Conservation (phyloP, 257 asterid species). For the Penstemon barbatus region DNA sequence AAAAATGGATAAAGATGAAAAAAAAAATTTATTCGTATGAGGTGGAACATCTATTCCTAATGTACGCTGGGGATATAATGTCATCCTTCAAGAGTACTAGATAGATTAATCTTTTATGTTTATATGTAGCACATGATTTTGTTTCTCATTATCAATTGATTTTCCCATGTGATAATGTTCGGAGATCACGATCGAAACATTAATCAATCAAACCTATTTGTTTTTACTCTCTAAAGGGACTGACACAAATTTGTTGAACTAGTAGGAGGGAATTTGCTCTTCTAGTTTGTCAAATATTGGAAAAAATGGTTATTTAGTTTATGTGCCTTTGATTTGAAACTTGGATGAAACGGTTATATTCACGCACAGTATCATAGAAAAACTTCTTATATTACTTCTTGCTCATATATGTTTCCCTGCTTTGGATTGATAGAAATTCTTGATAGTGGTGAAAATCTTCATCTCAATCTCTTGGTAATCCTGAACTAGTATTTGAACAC, state of each 20-base stretch:
- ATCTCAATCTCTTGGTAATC: conserved; percentile 2
- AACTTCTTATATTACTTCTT: neutral
- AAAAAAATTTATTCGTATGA: neutral
- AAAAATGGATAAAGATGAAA: neutral
- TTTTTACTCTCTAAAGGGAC: neutral
- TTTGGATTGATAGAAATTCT: conserved; percentile 14
- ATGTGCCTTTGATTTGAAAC: neutral
- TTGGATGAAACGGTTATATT: neutral
- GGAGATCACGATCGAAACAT: neutral
- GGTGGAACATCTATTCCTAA: conserved; percentile 8
- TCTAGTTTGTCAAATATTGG: neutral
- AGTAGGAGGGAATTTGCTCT: neutral
- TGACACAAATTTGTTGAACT: neutral
- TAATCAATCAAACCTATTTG: neutral
- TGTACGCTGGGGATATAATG: neutral
- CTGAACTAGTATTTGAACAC: conserved; percentile 22
- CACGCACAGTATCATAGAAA: neutral
- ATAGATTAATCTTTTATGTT: too few relatives aligned
- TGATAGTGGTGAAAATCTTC: conserved; percentile 7
- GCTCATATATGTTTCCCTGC: neutral
- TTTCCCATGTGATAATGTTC: neutral
- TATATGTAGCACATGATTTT: neutral
- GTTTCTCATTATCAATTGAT: neutral
- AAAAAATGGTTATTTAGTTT: neutral
- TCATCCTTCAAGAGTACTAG: too few relatives aligned